A percentile compares a stretch with the other conserved stretches of the same genome.
These are phyloP conservation scores for Lodderomyces margitis DNA, from an alignment of 1,139 yeast genomes.

Conservation along the genomic window DNA sequence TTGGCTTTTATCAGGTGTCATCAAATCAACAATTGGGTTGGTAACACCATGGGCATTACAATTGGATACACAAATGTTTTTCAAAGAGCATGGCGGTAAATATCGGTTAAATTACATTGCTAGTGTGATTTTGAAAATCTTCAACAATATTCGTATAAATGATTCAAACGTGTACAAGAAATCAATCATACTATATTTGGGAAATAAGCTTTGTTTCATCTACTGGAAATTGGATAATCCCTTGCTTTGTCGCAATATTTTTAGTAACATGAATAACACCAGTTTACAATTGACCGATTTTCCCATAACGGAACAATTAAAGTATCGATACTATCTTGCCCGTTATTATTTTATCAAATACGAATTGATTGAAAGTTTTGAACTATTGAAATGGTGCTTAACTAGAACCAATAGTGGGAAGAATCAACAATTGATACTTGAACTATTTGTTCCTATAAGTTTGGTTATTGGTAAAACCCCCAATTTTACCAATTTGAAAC, in stretches of 20 bases:
- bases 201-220: conserved; percentile 56
- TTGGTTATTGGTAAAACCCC: conserved; percentile 54
- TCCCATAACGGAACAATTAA: conserved; percentile 53
- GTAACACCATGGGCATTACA: conserved; percentile 50
- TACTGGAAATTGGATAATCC: conserved; percentile 67
- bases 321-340: conserved; percentile 68
- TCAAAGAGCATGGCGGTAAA: conserved; percentile 37
- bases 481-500: conserved; percentile 24
- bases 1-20: conserved; percentile 42
- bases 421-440: conserved; percentile 29
- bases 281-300: conserved; percentile 45
- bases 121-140: conserved; percentile 54
- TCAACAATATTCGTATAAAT: conserved; percentile 58
- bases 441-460: conserved; percentile 55
- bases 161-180: conserved; percentile 49
- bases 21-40: conserved; percentile 39
- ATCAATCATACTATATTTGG: conserved; percentile 52
- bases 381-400: conserved; percentile 66
- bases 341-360: conserved; percentile 62
- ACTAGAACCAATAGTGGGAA: conserved; percentile 20
- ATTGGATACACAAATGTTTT: conserved; percentile 48
- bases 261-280: conserved; percentile 69
- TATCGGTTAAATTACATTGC: conserved; percentile 58
- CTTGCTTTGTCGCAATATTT: conserved; percentile 68
- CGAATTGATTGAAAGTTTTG: conserved; percentile 53